A percentile compares a stretch with the other conserved stretches of the same genome.
phyloP scores from a whole-genome alignment of 179 eudicot species.

The Beta lomatogona region DNA sequence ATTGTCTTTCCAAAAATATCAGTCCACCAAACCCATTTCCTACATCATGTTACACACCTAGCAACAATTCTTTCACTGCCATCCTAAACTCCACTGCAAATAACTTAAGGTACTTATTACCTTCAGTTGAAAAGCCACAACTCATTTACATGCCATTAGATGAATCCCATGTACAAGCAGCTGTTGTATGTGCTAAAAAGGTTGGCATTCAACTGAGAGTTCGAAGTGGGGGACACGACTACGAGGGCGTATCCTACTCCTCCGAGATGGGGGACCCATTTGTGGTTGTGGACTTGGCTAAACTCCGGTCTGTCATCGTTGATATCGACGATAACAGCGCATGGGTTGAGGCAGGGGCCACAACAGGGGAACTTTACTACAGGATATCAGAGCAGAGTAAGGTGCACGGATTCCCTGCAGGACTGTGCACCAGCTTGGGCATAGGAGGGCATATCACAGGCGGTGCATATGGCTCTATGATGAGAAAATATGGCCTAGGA shows the following conservation, averaged over 20 bases:
- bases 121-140: slow-evolving; percentile 39
- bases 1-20: slow-evolving; percentile 31
- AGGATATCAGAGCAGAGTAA: slow-evolving; percentile 38
- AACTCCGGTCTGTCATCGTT: slow-evolving; percentile 40
- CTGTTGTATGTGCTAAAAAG: slow-evolving; percentile 37
- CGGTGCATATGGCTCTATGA: slow-evolving; percentile 50
- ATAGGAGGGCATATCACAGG: slow-evolving; percentile 57
- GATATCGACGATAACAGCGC: slow-evolving; percentile 36
- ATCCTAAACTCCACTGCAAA: slow-evolving; percentile 39
- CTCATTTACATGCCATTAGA: slow-evolving; percentile 44
- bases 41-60: slow-evolving; percentile 33
- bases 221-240: slow-evolving; percentile 51
- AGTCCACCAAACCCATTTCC: slow-evolving; percentile 34
- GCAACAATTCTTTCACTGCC: slow-evolving; percentile 25
- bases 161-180: slow-evolving; percentile 48
- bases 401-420: slow-evolving; percentile 52
- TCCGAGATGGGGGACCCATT: slow-evolving; percentile 46
- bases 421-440: slow-evolving; percentile 51
- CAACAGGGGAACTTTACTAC: slow-evolving; percentile 44
- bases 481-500: slow-evolving; percentile 61
- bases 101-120: slow-evolving; percentile 36
- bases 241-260: slow-evolving; percentile 45
- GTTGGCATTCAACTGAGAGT: slow-evolving; percentile 43
- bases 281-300: slow-evolving; percentile 39
- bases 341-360: slow-evolving; percentile 54